Evolutionary conservation across 345 rosid genomes (phyloP), one percentile per base, ranked within the genome.

Genomic region (Linum lewisii): DNA sequence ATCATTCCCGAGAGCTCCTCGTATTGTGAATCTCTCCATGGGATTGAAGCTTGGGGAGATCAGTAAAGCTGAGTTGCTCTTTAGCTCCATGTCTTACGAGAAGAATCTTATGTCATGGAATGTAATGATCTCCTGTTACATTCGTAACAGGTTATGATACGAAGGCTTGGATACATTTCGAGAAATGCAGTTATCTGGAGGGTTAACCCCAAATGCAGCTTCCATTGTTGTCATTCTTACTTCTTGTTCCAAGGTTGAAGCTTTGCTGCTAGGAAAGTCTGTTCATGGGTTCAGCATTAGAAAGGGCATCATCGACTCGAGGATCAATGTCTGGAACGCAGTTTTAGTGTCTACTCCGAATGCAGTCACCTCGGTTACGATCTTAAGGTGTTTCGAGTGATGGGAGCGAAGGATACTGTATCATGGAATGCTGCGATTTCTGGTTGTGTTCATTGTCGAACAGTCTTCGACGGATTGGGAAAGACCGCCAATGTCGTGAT

Each of bases 391-490:
- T 76, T 81, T 57, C 29, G 59, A 38, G 67, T 58, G 29, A 78
- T 73, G 76, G 59, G 62, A 8, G 6, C 51, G 15, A 72, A 65
- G 61, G 61, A 69, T 70, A 9, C 37, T 42, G 72, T 70, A 51
- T 74, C 86, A 0, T 78, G 81, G 79, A 76, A 81, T 67, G 74
- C 69, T 15, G 38, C 78, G 65, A 72, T 81, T 62, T 72, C 75
- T 45, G 63, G 70, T 29, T 78, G 66, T 57, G 67, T 68, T 26
- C 69, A 24, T 22, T 69, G 54, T 50, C 78, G 74, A 68, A 69
- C 76, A 49, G 53, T 58, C 61, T 64, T 54, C 57, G 20, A 42
- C 51, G 34, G 53, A 62, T 60, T 64, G 65, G 64, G 60, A 45
- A 59, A 26, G 64, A 54, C n/a, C n/a, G n/a, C n/a, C n/a, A n/a